Evolutionary conservation across 495 filamentous ascomycete species (phyloP).

Genomic region (Hypoxylon fragiforme): DNA sequence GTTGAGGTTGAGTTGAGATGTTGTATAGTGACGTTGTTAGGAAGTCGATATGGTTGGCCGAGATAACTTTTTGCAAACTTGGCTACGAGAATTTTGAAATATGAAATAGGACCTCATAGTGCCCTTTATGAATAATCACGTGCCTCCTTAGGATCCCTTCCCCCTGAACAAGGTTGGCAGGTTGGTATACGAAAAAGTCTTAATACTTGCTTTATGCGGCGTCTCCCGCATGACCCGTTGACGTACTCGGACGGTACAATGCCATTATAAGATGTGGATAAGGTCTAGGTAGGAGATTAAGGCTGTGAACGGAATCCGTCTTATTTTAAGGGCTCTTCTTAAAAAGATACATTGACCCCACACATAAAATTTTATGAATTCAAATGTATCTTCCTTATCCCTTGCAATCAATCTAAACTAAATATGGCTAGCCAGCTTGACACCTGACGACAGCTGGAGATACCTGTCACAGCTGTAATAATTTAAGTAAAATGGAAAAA

Average conservation of each 20-base stretch:
- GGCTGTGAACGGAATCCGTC: too few relatives aligned
- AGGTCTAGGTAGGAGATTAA: background rate
- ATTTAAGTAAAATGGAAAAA: too few relatives aligned
- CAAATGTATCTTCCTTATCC: too few relatives aligned
- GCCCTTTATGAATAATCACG: constrained; percentile 9
- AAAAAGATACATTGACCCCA: too few relatives aligned
- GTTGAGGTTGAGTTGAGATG: background rate
- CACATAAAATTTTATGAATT: too few relatives aligned
- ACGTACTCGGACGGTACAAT: constrained; percentile 15
- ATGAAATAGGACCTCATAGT: constrained; percentile 18
- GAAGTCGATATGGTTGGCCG: constrained; percentile 21
- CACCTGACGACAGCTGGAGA: too few relatives aligned
- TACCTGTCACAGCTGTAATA: too few relatives aligned
- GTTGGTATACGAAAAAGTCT: too few relatives aligned
- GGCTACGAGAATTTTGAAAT: constrained; percentile 28
- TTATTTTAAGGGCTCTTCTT: too few relatives aligned
- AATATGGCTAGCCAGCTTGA: too few relatives aligned
- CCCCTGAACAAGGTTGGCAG: constrained; percentile 27
- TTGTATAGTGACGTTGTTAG: background rate
- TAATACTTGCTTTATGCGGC: constrained; percentile 3
- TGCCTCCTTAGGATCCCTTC: constrained; percentile 1
- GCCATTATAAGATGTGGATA: background rate
- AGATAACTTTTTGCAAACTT: constrained; percentile 19
- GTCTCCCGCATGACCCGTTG: constrained; percentile 20
- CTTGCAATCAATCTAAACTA: too few relatives aligned